Evolutionary conservation across 1,284 basidiomycete species (phyloP).

Genomic region (Ganoderma resinaceum): DNA sequence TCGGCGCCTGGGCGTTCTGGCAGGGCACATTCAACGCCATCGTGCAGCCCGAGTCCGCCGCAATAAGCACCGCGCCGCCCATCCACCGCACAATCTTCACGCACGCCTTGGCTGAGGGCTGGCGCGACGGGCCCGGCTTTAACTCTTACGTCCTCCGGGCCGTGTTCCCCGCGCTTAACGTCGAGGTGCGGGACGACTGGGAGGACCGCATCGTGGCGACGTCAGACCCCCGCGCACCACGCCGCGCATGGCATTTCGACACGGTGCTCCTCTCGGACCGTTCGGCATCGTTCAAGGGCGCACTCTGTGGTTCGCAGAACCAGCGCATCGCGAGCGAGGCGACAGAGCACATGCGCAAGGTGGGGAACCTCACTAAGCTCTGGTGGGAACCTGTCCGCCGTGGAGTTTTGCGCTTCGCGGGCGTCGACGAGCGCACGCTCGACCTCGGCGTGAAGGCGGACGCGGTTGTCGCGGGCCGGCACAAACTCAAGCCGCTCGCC

Average conservation of each 20-base stretch:
- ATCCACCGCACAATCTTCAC: slow-evolving; percentile 77
- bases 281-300: slow-evolving; percentile 75
- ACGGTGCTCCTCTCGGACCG: slow-evolving; percentile 73
- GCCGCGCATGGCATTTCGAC: slow-evolving; percentile 63
- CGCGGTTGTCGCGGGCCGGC: slow-evolving; percentile 20
- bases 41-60: slow-evolving; percentile 32
- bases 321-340: slow-evolving; percentile 76
- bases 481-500: slow-evolving; percentile 14
- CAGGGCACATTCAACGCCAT: slow-evolving; percentile 53
- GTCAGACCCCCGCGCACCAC: slow-evolving; percentile 44
- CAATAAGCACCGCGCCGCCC: slow-evolving; percentile 45
- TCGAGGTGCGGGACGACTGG: slow-evolving; percentile 78
- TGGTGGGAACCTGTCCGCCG: slow-evolving; percentile 79
- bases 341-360: slow-evolving; percentile 54
- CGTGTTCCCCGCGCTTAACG: slow-evolving; percentile 75
- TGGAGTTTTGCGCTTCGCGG: slow-evolving; percentile 69
- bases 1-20: slow-evolving; percentile 79
- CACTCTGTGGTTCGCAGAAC: slow-evolving; percentile 63
- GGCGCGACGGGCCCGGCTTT: slow-evolving; percentile 79
- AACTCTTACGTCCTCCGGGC: slow-evolving; percentile 78
- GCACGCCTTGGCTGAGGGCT: slow-evolving; percentile 59
- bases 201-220: slow-evolving; percentile 62
- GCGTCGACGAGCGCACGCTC: slow-evolving; percentile 44
- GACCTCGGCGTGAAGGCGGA: slow-evolving; percentile 38
- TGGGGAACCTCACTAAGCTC: slow-evolving; percentile 45